Base-by-base conservation (phyloP, 768 basidiomycete genomes). In the Mycena albidolilacea region DNA sequence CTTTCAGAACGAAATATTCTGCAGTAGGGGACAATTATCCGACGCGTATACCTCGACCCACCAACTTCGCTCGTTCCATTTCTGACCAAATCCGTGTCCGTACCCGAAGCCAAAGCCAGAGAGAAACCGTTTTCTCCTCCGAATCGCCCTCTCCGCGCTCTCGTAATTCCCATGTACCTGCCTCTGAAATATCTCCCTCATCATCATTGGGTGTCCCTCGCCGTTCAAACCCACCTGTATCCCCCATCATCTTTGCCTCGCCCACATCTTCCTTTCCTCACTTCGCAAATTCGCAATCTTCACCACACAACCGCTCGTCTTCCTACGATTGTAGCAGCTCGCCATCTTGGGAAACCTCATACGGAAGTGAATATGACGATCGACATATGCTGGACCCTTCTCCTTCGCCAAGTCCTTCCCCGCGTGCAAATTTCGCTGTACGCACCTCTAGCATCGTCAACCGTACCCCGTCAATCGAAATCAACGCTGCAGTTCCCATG, bases 261-360 rank as follows among this genome's bases (percentile, higher is more conserved):
- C 81, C 81, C 14, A 70, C 78, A 7, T 81, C 79, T 39, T 19
- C 75, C 15, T 70, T 76, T 59, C 75, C 75, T 9, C 75, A 65
- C 52, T 60, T 60, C 50, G 19, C 68, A 63, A 73, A 64, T 48
- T 63, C 30, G 72, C 75, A 67, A 57, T 67, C 71, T 30, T 75
- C 71, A 54, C 75, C 76, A 21, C 58, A 63, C 41, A 69, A 75
- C 10, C 67, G 64, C 35, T 75, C 73, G 54, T 72, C 71, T 68
- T 77, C 78, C 21, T 76, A 71, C 57, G 76, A 77, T 30, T 73
- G 75, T 55, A 75, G 67, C 46, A 71, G 48, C 63, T 79, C 78
- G 23, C 78, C 76, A 2, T 80, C 78, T 60, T 79, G 78, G 78
- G 80, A 80, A 52, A 79, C 81, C 14, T 80, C 80, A 6, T 78